Evolutionary conservation across 192 early-diverging fungal genomes (phyloP).

Genomic region (Gigaspora rosea): DNA sequence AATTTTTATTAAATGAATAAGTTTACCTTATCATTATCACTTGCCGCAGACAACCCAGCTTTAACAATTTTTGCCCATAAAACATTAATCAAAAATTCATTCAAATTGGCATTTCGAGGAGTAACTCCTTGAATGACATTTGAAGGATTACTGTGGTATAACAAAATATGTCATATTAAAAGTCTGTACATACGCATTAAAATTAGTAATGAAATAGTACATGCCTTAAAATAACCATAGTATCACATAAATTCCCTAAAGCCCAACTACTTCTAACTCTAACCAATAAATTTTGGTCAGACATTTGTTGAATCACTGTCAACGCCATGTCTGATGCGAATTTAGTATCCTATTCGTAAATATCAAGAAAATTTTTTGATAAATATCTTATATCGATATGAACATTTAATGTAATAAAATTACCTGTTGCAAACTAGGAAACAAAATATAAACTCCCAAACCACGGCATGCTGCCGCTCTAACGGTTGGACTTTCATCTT

Average conservation of each 20-base stretch:
- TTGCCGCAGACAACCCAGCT: slow-evolving; percentile 50
- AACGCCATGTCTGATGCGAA: slow-evolving; percentile 59
- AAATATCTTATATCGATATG: not conserved
- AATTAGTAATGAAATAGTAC: not conserved
- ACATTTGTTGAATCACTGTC: slow-evolving; percentile 41
- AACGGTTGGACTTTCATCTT: slow-evolving; percentile 59
- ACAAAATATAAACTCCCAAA: slow-evolving; percentile 65
- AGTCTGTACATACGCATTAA: too few species aligned
- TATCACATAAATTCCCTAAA: slow-evolving; percentile 50
- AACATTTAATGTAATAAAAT: slow-evolving; percentile 3
- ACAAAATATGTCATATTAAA: too few species aligned
- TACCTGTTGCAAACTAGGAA: slow-evolving; percentile 57
- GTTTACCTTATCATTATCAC: slow-evolving; percentile 75
- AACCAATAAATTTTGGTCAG: slow-evolving; percentile 50
- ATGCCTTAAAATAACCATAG: slow-evolving; percentile 49
- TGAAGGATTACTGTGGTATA: not conserved
- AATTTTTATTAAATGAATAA: not conserved
- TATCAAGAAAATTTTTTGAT: not conserved
- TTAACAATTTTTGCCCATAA: slow-evolving; percentile 49
- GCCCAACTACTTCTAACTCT: slow-evolving; percentile 74
- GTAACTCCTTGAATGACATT: slow-evolving; percentile 6
- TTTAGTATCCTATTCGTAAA: slow-evolving; percentile 48
- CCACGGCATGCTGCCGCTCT: slow-evolving; percentile 48
- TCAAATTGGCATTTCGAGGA: slow-evolving; percentile 33
- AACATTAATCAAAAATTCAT: slow-evolving; percentile 47